Evolutionary conservation across 2,329 filamentous ascomycete species (phyloP).

Genomic region (Neofusicoccum sp.): DNA sequence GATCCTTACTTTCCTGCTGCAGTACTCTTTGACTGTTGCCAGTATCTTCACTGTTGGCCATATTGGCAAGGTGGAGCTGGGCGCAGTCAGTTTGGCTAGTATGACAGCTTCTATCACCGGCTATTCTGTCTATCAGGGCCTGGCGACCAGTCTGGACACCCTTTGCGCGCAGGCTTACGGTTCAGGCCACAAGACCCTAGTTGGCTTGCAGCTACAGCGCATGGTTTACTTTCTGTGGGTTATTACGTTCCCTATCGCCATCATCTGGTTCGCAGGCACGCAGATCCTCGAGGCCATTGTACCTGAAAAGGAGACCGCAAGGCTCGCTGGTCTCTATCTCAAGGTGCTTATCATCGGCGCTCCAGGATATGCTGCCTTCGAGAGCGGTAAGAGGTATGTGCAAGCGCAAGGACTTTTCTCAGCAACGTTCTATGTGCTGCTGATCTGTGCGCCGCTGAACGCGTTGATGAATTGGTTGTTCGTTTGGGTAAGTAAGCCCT

Average conservation of each 20-base stretch:
- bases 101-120: constrained; percentile 58
- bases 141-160: constrained; percentile 84
- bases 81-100: constrained; percentile 47
- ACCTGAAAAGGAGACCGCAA: constrained; percentile 68
- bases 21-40: constrained; percentile 48
- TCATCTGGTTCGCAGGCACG: constrained; percentile 69
- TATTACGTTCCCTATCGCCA: constrained; percentile 68
- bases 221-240: constrained; percentile 76
- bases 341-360: constrained; percentile 68
- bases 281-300: constrained; percentile 63
- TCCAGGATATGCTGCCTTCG: constrained; percentile 74
- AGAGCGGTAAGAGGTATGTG: constrained; percentile 78
- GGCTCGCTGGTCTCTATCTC: constrained; percentile 71
- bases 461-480: constrained; percentile 77
- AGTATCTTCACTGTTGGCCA: constrained; percentile 51
- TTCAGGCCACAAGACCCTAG: constrained; percentile 82
- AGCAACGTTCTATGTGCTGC: constrained; percentile 76
- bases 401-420: constrained; percentile 87
- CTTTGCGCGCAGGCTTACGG: constrained; percentile 93
- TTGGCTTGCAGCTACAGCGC: constrained; percentile 77
- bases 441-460: constrained; percentile 80
- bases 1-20: constrained; percentile 49
- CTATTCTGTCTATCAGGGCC: constrained; percentile 51
- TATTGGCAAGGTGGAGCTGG: constrained; percentile 49
- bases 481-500: constrained; percentile 67